phyloP scores from a whole-genome alignment of 768 basidiomycete species.

The Pholiota conissans region DNA sequence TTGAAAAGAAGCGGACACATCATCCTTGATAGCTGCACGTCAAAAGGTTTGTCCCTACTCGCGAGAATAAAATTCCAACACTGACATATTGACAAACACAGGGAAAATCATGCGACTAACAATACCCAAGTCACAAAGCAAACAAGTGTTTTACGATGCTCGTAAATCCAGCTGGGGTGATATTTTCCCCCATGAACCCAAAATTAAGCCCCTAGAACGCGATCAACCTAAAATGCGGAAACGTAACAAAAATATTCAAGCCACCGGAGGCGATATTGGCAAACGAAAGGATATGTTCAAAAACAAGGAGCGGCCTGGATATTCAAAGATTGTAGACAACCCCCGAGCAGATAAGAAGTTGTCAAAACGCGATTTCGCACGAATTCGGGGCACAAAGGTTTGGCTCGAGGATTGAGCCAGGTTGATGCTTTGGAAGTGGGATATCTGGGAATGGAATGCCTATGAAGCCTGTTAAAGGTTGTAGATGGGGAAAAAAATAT shows the following conservation, averaged over 20 bases:
- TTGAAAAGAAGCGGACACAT: conserved; percentile 90
- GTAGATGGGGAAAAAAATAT: not conserved
- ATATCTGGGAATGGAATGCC: too few species aligned
- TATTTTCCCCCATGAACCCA: conserved; percentile 87
- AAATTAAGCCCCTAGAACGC: conserved; percentile 72
- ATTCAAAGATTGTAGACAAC: conserved; percentile 23
- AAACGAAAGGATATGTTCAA: conserved; percentile 39
- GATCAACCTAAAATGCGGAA: conserved; percentile 33
- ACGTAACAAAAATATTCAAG: conserved; percentile 22
- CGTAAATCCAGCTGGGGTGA: conserved; percentile 95
- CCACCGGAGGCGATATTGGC: conserved; percentile 53
- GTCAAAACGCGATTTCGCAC: conserved; percentile 26
- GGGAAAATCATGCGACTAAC: conserved; percentile 91
- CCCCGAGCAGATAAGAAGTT: conserved; percentile 25
- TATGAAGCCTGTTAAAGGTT: too few species aligned
- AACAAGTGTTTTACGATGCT: conserved; percentile 92
- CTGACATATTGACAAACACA: conserved; percentile 29
- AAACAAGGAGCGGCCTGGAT: conserved; percentile 19
- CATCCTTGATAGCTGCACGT: conserved; percentile 84
- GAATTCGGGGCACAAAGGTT: conserved; percentile 28
- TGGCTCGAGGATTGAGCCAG: conserved; percentile 20
- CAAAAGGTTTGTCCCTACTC: conserved; percentile 56
- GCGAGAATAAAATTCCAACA: too few species aligned
- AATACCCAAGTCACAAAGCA: conserved; percentile 93
- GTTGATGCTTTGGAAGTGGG: not conserved